Conservation (phyloP, 2,329 filamentous ascomycete species). For the Pseudohalonectria lignicola region DNA sequence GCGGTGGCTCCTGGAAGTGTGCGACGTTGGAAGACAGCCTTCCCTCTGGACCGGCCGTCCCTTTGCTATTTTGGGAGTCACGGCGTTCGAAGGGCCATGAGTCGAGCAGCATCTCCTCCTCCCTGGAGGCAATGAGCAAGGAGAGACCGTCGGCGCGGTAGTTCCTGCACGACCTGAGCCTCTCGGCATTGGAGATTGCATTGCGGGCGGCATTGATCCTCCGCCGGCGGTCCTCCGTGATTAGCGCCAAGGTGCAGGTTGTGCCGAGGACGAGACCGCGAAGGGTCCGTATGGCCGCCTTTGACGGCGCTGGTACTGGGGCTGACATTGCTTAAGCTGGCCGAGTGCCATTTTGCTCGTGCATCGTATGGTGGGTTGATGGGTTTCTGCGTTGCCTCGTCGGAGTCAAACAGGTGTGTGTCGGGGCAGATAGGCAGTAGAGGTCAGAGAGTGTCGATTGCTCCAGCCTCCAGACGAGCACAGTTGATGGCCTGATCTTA, state of each 20-base stretch:
- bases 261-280: constrained; percentile 32
- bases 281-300: constrained; percentile 31
- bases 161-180: constrained; percentile 23
- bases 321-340: constrained; percentile 16
- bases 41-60: no score
- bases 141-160: constrained; percentile 22
- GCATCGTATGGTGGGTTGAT: no score
- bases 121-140: constrained; percentile 11
- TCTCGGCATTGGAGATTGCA: constrained; percentile 26
- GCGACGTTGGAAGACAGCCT: no score
- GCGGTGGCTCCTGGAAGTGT: no score
- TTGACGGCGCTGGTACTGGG: constrained; percentile 30
- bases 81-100: not conserved
- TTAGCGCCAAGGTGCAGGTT: constrained; percentile 29
- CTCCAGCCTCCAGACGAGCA: no score
- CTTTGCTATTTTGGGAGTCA: not conserved
- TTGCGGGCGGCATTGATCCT: constrained; percentile 27
- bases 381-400: not conserved
- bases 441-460: no score
- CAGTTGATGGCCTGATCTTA: not conserved
- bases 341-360: not conserved
- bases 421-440: no score
- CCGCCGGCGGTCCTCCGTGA: constrained; percentile 32
- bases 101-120: constrained; percentile 9
- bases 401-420: no score